Conservation (phyloP, 2,329 filamentous ascomycete genomes). For the Botryosphaeria agaves region DNA sequence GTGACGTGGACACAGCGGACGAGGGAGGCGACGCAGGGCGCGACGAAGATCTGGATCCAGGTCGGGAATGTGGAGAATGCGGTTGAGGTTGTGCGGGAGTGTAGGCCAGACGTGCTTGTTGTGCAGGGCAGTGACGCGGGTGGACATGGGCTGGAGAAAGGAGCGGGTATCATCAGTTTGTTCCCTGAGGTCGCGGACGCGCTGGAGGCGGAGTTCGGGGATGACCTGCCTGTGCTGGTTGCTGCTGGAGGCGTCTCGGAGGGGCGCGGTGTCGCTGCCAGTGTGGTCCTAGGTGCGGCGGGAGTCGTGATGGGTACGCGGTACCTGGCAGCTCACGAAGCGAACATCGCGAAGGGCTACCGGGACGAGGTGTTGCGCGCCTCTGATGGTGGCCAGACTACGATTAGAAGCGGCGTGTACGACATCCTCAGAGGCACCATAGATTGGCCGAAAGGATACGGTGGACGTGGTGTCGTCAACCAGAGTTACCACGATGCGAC, state of each 20-base stretch:
- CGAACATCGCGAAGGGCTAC: constrained; percentile 29
- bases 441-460: constrained; percentile 39
- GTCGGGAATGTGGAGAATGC: constrained; percentile 42
- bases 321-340: constrained; percentile 37
- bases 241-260: constrained; percentile 45
- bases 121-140: constrained; percentile 48
- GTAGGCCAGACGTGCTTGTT: constrained; percentile 38
- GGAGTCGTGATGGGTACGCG: constrained; percentile 46
- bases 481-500: constrained; percentile 27
- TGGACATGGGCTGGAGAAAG: constrained; percentile 40
- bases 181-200: constrained; percentile 39
- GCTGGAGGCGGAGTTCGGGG: constrained; percentile 14
- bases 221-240: constrained; percentile 21
- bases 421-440: constrained; percentile 37
- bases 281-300: constrained; percentile 32
- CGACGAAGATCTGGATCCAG: constrained; percentile 39
- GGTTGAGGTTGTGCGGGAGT: constrained; percentile 27
- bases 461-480: constrained; percentile 41
- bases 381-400: constrained; percentile 33
- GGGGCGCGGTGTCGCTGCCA: constrained; percentile 36
- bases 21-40: constrained; percentile 14
- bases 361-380: constrained; percentile 26
- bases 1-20: constrained; percentile 14
- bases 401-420: constrained; percentile 32
- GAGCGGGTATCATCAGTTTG: constrained; percentile 36